A percentile compares a stretch with the other conserved stretches of the same genome.
Conservation (phyloP, 2,329 filamentous ascomycete species). For the Hymenoscyphus albidus region DNA sequence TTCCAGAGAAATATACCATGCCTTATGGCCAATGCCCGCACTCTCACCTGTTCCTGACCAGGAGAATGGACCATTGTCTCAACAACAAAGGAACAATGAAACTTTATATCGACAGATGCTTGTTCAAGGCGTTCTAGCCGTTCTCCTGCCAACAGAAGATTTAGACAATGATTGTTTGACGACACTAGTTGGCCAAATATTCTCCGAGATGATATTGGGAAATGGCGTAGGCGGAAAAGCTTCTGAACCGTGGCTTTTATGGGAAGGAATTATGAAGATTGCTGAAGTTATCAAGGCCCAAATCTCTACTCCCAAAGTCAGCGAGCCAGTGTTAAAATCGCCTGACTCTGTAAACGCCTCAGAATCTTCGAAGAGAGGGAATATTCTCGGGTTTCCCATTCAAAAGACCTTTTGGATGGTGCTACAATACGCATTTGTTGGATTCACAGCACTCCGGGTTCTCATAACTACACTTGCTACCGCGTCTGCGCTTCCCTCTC, state of each 20-base stretch:
- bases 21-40: conserved; percentile 74
- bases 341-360: conserved; percentile 31
- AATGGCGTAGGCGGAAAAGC: conserved; percentile 75
- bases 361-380: conserved; percentile 19
- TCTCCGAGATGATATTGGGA: conserved; percentile 85
- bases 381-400: conserved; percentile 23
- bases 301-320: conserved; percentile 33
- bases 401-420: conserved; percentile 46
- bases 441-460: conserved; percentile 60
- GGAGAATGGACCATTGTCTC: conserved; percentile 42
- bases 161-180: conserved; percentile 83
- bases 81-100: conserved; percentile 72
- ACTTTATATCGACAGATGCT: conserved; percentile 80
- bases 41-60: conserved; percentile 69
- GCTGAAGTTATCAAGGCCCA: conserved; percentile 45
- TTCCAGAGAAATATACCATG: conserved; percentile 73
- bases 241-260: conserved; percentile 85
- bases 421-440: conserved; percentile 48
- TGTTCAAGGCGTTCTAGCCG: conserved; percentile 74
- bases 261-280: conserved; percentile 75
- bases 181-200: conserved; percentile 77
- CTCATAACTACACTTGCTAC: conserved; percentile 60
- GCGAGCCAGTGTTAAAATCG: conserved; percentile 31
- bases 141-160: conserved; percentile 89
- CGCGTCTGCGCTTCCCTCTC: conserved; percentile 63